phyloP scores from a whole-genome alignment of 148 eudicot species.

The Silene uniflora region DNA sequence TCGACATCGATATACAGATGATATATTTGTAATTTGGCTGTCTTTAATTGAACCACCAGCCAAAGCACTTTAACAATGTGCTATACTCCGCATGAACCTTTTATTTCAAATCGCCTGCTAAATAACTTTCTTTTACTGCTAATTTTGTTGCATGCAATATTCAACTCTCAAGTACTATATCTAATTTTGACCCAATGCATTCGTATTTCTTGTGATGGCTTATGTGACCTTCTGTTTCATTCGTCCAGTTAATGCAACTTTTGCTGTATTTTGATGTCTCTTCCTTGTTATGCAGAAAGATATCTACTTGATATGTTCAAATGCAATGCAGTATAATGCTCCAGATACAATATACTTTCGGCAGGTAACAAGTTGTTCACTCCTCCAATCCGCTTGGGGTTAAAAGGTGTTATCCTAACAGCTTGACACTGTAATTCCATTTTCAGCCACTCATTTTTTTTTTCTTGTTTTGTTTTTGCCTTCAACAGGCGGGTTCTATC shows the following conservation, averaged over 20 bases:
- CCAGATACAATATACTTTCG: slow-evolving; percentile 82
- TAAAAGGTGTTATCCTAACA: neutral
- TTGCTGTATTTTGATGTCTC: neutral
- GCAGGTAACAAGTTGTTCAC: slow-evolving; percentile 52
- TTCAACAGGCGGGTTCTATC: slow-evolving; percentile 67
- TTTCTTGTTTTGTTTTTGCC: neutral
- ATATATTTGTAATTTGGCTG: no score
- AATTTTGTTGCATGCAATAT: neutral
- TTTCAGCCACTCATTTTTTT: neutral
- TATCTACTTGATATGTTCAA: slow-evolving; percentile 66
- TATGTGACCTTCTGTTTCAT: neutral
- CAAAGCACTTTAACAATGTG: neutral
- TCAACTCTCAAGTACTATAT: neutral
- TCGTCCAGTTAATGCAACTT: neutral
- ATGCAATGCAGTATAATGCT: slow-evolving; percentile 96
- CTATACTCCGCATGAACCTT: neutral
- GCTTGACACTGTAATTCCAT: neutral
- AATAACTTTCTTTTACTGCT: neutral
- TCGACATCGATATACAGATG: no score
- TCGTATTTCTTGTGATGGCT: neutral
- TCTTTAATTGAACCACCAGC: neutral
- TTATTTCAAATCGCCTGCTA: neutral
- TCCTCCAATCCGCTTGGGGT: neutral
- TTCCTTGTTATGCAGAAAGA: slow-evolving; percentile 58
- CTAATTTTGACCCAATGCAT: neutral